Base-by-base conservation (phyloP, 805 yeast genomes). In the Hagleromyces aurorensis region DNA sequence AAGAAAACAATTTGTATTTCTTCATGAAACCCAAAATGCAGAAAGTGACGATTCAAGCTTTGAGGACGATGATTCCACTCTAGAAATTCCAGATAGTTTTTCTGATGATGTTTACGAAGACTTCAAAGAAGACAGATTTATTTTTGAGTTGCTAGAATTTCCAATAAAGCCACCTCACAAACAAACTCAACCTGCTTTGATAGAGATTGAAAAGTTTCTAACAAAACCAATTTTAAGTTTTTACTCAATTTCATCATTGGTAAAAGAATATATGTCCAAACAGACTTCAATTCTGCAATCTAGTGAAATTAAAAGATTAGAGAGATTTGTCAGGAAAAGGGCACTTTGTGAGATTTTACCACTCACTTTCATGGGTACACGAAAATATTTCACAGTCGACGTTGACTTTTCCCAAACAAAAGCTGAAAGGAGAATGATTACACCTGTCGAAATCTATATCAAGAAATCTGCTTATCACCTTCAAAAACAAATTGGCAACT, bases 1-100 rank as follows among this genome's bases (percentile, higher is more conserved):
- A 22, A 18, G 25, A 14, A 32, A 36, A 16, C 39, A 36, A 25
- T 36, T 36, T 14, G 12, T 36, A 11, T 36, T 36, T n/a, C 12
- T 36, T 25, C 39, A 36, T 23, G 21, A 20, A 14, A 32, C 29
- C n/a, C 29, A 29, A 3, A 36, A 36, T 25, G 32, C 36, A 11
- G 32, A 36, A 12, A 36, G 39, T 15, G 39, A 36, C 13, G 36
- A 36, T 19, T 36, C 39, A 14, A 30, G 32, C 16, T 32, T 32
- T 23, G 20, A 26, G 8, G 29, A 19, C 11, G 18, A 33, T 3
- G 39, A 29, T 4, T 24, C 27, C 19, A n/a, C n/a, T n/a, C n/a
- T n/a, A n/a, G n/a, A n/a, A n/a, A n/a, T n/a, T n/a, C n/a, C n/a
- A n/a, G n/a, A n/a, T n/a, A n/a, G n/a, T n/a, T n/a, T n/a, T n/a